A percentile compares a stretch with the other conserved stretches of the same genome.
Conservation (phyloP, 495 filamentous ascomycete species). For the Aspergillus homomorphus region DNA sequence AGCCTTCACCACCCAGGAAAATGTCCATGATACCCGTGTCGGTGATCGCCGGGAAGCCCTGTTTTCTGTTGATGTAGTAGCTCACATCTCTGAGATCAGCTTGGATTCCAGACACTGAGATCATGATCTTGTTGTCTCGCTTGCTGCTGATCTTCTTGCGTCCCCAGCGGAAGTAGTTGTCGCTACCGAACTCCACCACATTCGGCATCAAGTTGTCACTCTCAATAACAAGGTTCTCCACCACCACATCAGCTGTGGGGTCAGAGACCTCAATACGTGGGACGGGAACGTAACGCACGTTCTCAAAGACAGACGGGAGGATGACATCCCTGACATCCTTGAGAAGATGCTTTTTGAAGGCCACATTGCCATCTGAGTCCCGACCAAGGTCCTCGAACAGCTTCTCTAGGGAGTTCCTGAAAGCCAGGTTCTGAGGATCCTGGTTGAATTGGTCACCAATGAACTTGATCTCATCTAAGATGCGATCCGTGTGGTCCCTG, state of each 20-base stretch:
- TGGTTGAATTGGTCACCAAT: constrained; percentile 82
- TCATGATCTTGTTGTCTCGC: constrained; percentile 72
- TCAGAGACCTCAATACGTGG: constrained; percentile 94
- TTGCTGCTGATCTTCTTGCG: constrained; percentile 80
- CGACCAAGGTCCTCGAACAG: constrained; percentile 86
- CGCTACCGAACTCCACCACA: constrained; percentile 81
- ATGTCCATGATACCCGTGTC: constrained; percentile 91
- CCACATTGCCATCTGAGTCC: constrained; percentile 75
- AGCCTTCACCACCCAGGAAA: constrained; percentile 79
- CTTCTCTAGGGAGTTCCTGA: constrained; percentile 72
- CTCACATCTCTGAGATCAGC: constrained; percentile 65
- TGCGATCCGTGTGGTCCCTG: constrained; percentile 78
- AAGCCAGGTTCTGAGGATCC: constrained; percentile 80
- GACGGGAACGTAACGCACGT: constrained; percentile 85
- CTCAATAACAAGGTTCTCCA: constrained; percentile 94
- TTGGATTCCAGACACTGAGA: constrained; percentile 86
- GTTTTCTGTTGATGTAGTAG: constrained; percentile 94
- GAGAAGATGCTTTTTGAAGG: constrained; percentile 87
- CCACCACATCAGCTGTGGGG: constrained; percentile 73
- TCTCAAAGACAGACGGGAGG: constrained; percentile 80
- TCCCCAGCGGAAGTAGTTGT: constrained; percentile 95
- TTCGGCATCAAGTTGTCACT: constrained; percentile 98
- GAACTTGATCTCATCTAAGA: constrained; percentile 89
- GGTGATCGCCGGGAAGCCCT: constrained; percentile 87
- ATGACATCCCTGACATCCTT: constrained; percentile 88